Conservation (phyloP, 176 grass and related monocot species). For the Rhynchospora tenuis region DNA sequence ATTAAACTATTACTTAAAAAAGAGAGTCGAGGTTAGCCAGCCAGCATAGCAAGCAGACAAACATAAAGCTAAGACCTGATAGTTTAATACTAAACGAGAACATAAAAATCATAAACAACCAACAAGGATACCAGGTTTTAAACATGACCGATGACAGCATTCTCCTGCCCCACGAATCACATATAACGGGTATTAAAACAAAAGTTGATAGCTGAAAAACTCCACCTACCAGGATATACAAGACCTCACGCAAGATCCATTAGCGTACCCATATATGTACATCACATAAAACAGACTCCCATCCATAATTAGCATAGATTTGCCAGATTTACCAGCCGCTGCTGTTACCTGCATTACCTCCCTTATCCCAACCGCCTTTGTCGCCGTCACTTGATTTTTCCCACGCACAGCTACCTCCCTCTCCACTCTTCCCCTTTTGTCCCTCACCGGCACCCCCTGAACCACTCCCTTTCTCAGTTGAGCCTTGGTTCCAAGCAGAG, state of each 20-base stretch:
- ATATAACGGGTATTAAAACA: not conserved
- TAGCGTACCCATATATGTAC: not conserved
- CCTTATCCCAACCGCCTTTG: not conserved
- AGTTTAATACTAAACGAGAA: not conserved
- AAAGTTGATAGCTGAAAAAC: not conserved
- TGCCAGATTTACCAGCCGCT: slow-evolving; percentile 2
- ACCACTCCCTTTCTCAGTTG: not conserved
- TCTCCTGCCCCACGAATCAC: not conserved
- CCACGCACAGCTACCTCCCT: not conserved
- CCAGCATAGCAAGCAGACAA: not conserved
- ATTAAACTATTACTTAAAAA: too few species aligned
- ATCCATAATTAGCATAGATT: not conserved
- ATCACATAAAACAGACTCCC: not conserved
- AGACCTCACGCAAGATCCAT: not conserved
- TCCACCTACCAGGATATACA: not conserved
- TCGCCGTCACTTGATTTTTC: not conserved
- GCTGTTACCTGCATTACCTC: not conserved
- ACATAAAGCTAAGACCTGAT: not conserved
- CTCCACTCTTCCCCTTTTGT: slow-evolving; percentile 10
- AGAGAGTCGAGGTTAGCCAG: not conserved
- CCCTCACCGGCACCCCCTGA: not conserved
- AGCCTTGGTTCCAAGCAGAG: slow-evolving; percentile 17
- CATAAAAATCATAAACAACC: not conserved
- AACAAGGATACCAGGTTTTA: not conserved
- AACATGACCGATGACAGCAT: not conserved